A percentile compares a stretch with the other conserved stretches of the same genome.
phyloP scores from a whole-genome alignment of 768 basidiomycete genomes.

The Lactarius hatsudake region DNA sequence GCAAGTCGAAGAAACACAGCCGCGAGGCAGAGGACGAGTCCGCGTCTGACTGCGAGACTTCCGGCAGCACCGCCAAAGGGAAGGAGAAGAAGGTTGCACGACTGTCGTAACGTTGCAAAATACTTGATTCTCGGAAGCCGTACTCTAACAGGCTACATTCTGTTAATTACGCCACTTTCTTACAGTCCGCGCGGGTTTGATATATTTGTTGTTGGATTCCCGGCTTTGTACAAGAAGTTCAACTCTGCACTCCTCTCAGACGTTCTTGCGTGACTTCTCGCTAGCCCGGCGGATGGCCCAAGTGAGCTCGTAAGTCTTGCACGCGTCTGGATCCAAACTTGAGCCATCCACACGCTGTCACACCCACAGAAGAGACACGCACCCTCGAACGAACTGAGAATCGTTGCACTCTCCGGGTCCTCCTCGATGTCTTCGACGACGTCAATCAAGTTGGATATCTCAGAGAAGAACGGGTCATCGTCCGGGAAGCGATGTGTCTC shows the following conservation, averaged over 20 bases:
- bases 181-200: not conserved
- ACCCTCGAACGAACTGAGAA: conserved; percentile 86
- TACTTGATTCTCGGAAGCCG: conserved; percentile 4
- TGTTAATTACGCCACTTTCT: conserved; percentile 1
- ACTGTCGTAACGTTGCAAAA: not conserved
- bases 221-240: not conserved
- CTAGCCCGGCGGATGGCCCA: conserved; percentile 88
- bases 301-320: conserved; percentile 85
- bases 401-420: conserved; percentile 73
- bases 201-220: conserved; percentile 5
- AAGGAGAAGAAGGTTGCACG: not conserved
- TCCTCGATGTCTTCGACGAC: conserved; percentile 87
- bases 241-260: not conserved
- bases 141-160: conserved; percentile 12
- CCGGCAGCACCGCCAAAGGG: not conserved
- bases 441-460: conserved; percentile 87
- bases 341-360: not conserved
- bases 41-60: not conserved
- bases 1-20: conserved; percentile 23
- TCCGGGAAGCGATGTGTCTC: conserved; percentile 68
- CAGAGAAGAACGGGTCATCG: conserved; percentile 94
- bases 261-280: conserved; percentile 54
- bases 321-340: conserved; percentile 55
- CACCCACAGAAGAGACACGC: conserved; percentile 22
- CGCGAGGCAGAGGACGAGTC: not conserved